These are phyloP conservation scores for Hymenoscyphus salicellus DNA, from an alignment of 2,329 filamentous ascomycete genomes.

Conservation along the genomic window DNA sequence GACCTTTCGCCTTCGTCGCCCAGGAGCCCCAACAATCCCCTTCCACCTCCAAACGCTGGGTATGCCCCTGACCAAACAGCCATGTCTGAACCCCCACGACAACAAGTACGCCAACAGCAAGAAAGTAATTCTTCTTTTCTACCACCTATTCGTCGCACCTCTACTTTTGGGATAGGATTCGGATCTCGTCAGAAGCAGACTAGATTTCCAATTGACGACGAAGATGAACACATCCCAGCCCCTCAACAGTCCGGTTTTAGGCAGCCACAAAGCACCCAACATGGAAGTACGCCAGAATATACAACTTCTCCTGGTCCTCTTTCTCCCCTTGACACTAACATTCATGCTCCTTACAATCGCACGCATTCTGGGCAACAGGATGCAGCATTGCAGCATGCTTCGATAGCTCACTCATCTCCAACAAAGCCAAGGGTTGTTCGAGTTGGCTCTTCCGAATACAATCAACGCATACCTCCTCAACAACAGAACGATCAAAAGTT, in stretches of 20 bases:
- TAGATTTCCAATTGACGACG: conserved; percentile 29
- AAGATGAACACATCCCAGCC: conserved; percentile 17
- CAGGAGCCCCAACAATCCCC: neutral
- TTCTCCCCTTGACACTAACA: neutral
- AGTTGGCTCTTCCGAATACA: conserved; percentile 15
- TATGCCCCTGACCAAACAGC: neutral
- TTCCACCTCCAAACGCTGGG: neutral
- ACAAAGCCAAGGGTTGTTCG: conserved; percentile 9
- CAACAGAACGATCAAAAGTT: conserved; percentile 15
- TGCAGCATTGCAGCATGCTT: conserved; percentile 4
- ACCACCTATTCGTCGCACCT: conserved; percentile 57
- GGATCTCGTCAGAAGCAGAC: conserved; percentile 31
- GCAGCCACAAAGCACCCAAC: neutral
- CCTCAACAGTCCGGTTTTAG: neutral
- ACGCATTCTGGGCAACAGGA: neutral
- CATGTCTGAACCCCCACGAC: conserved; percentile 3
- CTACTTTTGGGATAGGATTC: conserved; percentile 51
- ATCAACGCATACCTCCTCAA: conserved; percentile 8
- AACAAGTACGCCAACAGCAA: conserved; percentile 13
- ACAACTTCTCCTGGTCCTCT: neutral
- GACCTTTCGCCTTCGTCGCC: conserved; percentile 6
- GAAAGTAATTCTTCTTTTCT: conserved; percentile 42
- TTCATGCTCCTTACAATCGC: neutral
- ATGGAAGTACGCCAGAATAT: neutral
- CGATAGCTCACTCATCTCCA: neutral